Base-by-base conservation (phyloP, 441 rosid genomes). In the Erysimum cheiri region DNA sequence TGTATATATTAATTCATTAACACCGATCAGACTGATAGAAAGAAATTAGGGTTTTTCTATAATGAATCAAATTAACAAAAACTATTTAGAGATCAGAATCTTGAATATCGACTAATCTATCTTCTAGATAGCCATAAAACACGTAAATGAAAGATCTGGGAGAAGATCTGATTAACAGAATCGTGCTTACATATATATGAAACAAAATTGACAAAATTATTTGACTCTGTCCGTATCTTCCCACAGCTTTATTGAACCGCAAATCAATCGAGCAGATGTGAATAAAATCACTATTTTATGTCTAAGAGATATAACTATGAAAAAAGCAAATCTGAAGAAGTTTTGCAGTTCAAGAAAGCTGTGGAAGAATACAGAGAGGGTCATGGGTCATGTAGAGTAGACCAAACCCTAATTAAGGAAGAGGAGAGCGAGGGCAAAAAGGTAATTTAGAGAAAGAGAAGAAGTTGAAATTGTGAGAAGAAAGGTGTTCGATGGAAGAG, bases 221-320 rank as follows among this genome's bases (percentile, higher is more conserved):
- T 59, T 86, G 96, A 80, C 78, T 82, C 88, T 84, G 63, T 74
- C 49, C 15, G 85, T 94, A 84, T 89, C 96, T 86, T 94, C 96
- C 98, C 98, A 94, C 98, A 94, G 96, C 98, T 90, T 87, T 86
- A 83, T 89, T 91, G 98, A 94, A 94, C 98, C 80, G 93, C 95
- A 80, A 74, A 68, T 41, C 40, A 26, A 49, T 69, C 60, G n/a
- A 40, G n/a, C 37, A 49, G 54, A 66, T 33, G 44, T 55, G n/a
- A 11, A 64, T 17, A 19, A 56, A 19, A 9, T 46, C 13, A 19
- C 4, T 4, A 6, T 48, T 15, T 28, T 31, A 63, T 19, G 22
- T n/a, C 31, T 22, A 24, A 26, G 5, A 47, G 3, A 47, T 13
- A 13, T 15, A 35, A 13, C 4, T n/a, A 33, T 1, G 24, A 4